Percentiles rank a stretch among this genome's conserved stretches.
Evolutionary conservation across 768 basidiomycete species (phyloP).

Genomic region (Ephemerocybe angulata): DNA sequence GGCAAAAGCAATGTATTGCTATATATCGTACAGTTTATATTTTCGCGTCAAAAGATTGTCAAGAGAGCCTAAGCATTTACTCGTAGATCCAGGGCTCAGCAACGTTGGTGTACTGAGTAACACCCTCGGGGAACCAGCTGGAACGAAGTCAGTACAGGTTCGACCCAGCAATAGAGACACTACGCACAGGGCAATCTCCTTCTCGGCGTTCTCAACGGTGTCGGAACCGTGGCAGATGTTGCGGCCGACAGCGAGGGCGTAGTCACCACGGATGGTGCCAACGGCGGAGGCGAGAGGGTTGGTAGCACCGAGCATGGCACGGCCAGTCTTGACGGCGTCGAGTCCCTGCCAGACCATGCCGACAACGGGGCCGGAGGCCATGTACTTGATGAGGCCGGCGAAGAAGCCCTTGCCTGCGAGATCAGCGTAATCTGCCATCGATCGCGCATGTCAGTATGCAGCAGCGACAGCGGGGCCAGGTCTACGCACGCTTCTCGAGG

Average conservation of each 20-base stretch:
- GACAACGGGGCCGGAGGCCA: constrained; percentile 93
- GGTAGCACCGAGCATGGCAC: constrained; percentile 93
- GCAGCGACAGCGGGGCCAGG: neutral
- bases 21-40: constrained; percentile 9
- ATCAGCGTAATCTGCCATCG: constrained; percentile 83
- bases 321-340: constrained; percentile 92
- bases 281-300: constrained; percentile 89
- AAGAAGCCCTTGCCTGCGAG: constrained; percentile 94
- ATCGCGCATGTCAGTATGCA: constrained; percentile 11
- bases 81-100: constrained; percentile 78
- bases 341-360: constrained; percentile 95
- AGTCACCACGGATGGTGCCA: constrained; percentile 96
- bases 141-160: constrained; percentile 10
- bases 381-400: constrained; percentile 94
- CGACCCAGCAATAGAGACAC: neutral
- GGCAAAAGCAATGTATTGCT: constrained; percentile 8
- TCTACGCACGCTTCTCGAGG: constrained; percentile 78
- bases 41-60: neutral
- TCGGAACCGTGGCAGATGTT: constrained; percentile 94
- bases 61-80: constrained; percentile 33
- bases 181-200: constrained; percentile 89
- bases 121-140: constrained; percentile 92
- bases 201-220: constrained; percentile 83
- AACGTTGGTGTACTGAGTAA: constrained; percentile 64
- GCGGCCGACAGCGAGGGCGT: constrained; percentile 88